phyloP scores from a whole-genome alignment of 352 stramenopile genomes.

The Phytophthora sojae region DNA sequence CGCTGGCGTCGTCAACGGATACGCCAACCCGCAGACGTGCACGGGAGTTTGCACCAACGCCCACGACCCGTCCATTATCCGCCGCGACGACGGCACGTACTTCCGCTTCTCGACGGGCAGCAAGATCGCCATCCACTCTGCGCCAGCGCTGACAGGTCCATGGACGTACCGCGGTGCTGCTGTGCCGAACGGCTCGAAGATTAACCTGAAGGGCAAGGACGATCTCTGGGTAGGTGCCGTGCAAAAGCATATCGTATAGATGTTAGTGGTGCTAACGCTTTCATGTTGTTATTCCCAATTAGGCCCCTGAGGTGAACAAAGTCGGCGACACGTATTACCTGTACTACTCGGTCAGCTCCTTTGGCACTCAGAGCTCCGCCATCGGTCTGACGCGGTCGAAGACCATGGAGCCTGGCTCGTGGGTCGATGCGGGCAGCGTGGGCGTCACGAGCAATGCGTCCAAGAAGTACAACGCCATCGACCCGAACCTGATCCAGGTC shows the following conservation, averaged over 20 bases:
- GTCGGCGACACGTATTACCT: conserved; percentile 62
- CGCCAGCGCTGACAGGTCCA: conserved; percentile 39
- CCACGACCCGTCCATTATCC: conserved; percentile 54
- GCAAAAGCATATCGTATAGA: no score
- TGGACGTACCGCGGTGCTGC: conserved; percentile 50
- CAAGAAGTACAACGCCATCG: conserved; percentile 67
- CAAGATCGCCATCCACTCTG: conserved; percentile 55
- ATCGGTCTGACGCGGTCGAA: conserved; percentile 52
- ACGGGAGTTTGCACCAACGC: conserved; percentile 39
- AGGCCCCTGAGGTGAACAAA: conserved; percentile 56
- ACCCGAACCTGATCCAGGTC: conserved; percentile 51
- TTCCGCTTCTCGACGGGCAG: conserved; percentile 56
- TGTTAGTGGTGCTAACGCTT: no score
- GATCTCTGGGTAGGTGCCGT: conserved; percentile 53
- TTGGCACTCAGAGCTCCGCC: conserved; percentile 53
- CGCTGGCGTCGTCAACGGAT: conserved; percentile 19
- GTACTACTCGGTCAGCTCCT: conserved; percentile 66
- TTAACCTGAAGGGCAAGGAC: conserved; percentile 47
- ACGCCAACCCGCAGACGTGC: conserved; percentile 28
- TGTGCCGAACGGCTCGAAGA: conserved; percentile 45
- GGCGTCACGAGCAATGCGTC: conserved; percentile 44
- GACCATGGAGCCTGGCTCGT: conserved; percentile 55
- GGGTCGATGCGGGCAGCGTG: conserved; percentile 42
- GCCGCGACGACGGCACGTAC: conserved; percentile 55
- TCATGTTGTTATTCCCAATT: no score